Evolutionary conservation across 2,329 filamentous ascomycete genomes (phyloP).

Genomic region (Ophiostoma australiae): DNA sequence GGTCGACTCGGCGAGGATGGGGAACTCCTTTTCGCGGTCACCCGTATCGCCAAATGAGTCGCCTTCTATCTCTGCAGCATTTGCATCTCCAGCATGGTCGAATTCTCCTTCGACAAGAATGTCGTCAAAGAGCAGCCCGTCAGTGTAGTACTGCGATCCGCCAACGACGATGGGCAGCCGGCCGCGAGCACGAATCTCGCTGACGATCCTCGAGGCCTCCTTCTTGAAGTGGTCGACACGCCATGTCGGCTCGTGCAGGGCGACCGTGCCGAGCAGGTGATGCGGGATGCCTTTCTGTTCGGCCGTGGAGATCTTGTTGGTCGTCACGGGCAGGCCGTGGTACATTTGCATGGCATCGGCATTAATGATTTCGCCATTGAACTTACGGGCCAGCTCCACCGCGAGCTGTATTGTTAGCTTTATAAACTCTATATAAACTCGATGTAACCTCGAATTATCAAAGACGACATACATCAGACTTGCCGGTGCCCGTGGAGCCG

Average conservation of each 20-base stretch:
- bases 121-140: constrained; percentile 78
- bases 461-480: constrained; percentile 65
- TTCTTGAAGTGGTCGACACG: constrained; percentile 71
- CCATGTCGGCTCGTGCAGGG: constrained; percentile 74
- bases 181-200: constrained; percentile 71
- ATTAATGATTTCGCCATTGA: constrained; percentile 93
- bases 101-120: constrained; percentile 48
- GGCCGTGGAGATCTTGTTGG: constrained; percentile 76
- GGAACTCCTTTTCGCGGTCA: constrained; percentile 43
- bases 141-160: constrained; percentile 92
- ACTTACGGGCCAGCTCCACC: constrained; percentile 74
- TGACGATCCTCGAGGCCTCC: constrained; percentile 63
- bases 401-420: constrained; percentile 59
- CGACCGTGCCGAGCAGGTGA: constrained; percentile 77
- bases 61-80: constrained; percentile 21
- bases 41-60: constrained; percentile 5
- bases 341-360: constrained; percentile 99
- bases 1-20: constrained; percentile 67
- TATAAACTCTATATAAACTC: not conserved
- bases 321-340: constrained; percentile 83
- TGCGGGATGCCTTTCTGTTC: constrained; percentile 80
- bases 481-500: constrained; percentile 88
- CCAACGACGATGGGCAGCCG: constrained; percentile 87
- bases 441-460: not conserved
- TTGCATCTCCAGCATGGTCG: constrained; percentile 25